Conservation (phyloP, 495 filamentous ascomycete species). For the Thermothielavioides terrestris region DNA sequence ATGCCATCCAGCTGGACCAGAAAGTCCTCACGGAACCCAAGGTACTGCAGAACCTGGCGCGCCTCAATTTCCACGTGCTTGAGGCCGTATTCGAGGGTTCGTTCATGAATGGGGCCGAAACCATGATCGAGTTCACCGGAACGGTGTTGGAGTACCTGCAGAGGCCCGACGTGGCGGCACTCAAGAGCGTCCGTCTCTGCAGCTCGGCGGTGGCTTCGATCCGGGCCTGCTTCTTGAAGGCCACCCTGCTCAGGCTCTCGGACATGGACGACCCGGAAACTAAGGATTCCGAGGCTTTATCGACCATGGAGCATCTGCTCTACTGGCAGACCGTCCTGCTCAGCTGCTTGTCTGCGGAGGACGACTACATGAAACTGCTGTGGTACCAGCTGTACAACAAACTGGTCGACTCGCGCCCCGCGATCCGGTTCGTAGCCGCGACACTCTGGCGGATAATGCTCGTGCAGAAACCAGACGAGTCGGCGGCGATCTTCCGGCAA, state of each 20-base stretch:
- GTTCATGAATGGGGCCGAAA: conserved; percentile 79
- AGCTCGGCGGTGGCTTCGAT: conserved; percentile 68
- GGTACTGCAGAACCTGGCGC: conserved; percentile 74
- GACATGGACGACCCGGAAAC: conserved; percentile 61
- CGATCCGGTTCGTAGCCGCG: conserved; percentile 67
- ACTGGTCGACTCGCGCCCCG: conserved; percentile 53
- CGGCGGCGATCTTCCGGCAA: conserved; percentile 59
- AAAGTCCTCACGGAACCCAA: conserved; percentile 70
- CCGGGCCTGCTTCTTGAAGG: conserved; percentile 61
- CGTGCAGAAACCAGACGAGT: conserved; percentile 87
- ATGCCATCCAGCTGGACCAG: conserved; percentile 59
- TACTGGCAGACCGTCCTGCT: conserved; percentile 94
- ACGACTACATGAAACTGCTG: conserved; percentile 67
- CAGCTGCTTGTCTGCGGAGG: conserved; percentile 63
- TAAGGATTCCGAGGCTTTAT: conserved; percentile 48
- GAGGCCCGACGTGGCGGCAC: conserved; percentile 65
- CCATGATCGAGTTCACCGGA: conserved; percentile 80
- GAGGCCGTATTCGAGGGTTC: conserved; percentile 94
- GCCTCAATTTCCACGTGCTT: conserved; percentile 67
- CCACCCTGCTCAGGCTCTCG: conserved; percentile 71
- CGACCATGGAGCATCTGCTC: conserved; percentile 70
- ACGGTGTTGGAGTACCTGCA: conserved; percentile 79
- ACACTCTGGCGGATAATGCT: conserved; percentile 83
- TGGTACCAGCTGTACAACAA: conserved; percentile 87
- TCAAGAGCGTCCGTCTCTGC: conserved; percentile 85